These are phyloP conservation scores for Soucietia sequanensis DNA, from an alignment of 805 yeast genomes.

Conservation along the genomic window DNA sequence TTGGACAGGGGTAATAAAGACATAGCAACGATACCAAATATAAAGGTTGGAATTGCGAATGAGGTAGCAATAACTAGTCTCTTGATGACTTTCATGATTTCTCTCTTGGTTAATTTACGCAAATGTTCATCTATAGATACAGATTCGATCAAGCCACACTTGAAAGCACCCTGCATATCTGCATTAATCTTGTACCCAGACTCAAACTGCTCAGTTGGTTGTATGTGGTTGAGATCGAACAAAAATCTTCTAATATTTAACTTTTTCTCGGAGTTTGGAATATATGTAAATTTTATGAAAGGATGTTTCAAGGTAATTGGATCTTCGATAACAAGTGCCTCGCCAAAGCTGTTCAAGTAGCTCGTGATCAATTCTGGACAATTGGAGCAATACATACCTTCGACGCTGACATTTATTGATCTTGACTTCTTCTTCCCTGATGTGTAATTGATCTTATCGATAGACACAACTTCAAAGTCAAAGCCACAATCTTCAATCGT, in stretches of 20 bases:
- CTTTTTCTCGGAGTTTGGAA: constrained; percentile 47
- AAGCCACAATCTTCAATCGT: constrained; percentile 67
- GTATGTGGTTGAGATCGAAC: constrained; percentile 44
- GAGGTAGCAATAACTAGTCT: constrained; percentile 51
- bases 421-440: constrained; percentile 51
- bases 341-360: constrained; percentile 52
- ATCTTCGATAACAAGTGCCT: constrained; percentile 54
- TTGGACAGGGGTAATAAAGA: constrained; percentile 47
- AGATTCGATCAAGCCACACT: constrained; percentile 53
- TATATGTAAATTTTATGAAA: constrained; percentile 60
- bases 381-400: constrained; percentile 69
- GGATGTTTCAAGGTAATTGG: constrained; percentile 57
- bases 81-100: constrained; percentile 43
- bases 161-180: constrained; percentile 32
- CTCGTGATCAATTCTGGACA: constrained; percentile 60
- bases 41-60: constrained; percentile 65
- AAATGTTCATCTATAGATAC: constrained; percentile 65
- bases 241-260: constrained; percentile 58
- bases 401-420: constrained; percentile 53
- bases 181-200: constrained; percentile 17
- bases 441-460: constrained; percentile 45
- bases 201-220: constrained; percentile 22
- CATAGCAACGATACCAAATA: constrained; percentile 71
- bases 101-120: constrained; percentile 45
- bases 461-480: constrained; percentile 50